Evolutionary conservation across 2,329 filamentous ascomycete genomes (phyloP).

Genomic region (Botrytis byssoidea): DNA sequence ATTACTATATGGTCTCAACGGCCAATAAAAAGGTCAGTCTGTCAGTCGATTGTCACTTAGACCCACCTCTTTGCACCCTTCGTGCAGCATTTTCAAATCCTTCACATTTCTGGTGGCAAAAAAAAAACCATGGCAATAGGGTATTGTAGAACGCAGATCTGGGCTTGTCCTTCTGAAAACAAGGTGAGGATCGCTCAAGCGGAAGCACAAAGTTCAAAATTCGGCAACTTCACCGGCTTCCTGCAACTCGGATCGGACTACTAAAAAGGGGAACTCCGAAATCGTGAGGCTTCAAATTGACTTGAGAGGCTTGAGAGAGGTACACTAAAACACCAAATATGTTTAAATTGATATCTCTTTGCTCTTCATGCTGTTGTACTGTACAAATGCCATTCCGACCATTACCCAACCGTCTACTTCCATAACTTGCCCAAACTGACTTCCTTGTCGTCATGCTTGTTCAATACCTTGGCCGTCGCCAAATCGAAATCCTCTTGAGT

Average conservation of each 20-base stretch:
- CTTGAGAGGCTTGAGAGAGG: background rate
- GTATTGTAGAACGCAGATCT: background rate
- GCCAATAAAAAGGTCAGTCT: background rate
- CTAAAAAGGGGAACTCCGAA: background rate
- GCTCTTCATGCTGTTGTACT: slow-evolving; percentile 36
- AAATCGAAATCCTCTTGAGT: slow-evolving; percentile 99
- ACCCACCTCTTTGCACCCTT: slow-evolving; percentile 5
- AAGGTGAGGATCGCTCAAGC: slow-evolving; percentile 12
- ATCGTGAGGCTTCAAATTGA: background rate
- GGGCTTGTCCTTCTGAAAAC: background rate
- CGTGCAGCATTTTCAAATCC: slow-evolving; percentile 4
- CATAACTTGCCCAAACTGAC: slow-evolving; percentile 85
- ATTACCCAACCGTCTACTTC: slow-evolving; percentile 53
- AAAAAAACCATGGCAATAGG: background rate
- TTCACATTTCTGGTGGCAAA: background rate
- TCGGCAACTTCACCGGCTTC: slow-evolving; percentile 4
- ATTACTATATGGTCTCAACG: background rate
- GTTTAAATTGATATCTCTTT: slow-evolving; percentile 19
- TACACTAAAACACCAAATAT: slow-evolving; percentile 10
- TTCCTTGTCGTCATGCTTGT: slow-evolving; percentile 99
- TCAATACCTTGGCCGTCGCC: slow-evolving; percentile 97
- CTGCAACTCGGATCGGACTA: slow-evolving; percentile 4
- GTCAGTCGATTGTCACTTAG: background rate
- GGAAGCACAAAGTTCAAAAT: background rate
- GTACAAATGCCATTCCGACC: slow-evolving; percentile 32